Conservation (phyloP, 2,329 filamentous ascomycete genomes). For the Penicillium sp. region DNA sequence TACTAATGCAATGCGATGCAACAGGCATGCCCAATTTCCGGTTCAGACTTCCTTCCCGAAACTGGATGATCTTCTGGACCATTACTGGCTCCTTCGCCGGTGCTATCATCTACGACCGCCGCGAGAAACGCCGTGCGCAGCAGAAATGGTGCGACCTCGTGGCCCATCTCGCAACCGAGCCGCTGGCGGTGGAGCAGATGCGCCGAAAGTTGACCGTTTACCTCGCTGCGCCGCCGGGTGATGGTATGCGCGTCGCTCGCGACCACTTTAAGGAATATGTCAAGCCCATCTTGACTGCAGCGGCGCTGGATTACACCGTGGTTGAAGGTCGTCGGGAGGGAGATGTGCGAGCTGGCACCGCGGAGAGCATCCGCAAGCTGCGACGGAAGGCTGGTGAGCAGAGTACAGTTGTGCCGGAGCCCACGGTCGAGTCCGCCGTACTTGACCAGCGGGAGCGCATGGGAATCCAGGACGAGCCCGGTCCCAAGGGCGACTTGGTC, state of each 20-base stretch:
- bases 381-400: slow-evolving; percentile 62
- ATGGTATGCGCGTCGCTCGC: slow-evolving; percentile 78
- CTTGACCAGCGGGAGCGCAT: slow-evolving; percentile 63
- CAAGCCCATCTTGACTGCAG: slow-evolving; percentile 86
- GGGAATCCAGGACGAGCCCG: slow-evolving; percentile 69
- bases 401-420: slow-evolving; percentile 40
- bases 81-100: slow-evolving; percentile 74
- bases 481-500: slow-evolving; percentile 77
- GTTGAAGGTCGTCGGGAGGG: slow-evolving; percentile 88
- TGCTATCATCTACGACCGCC: slow-evolving; percentile 86
- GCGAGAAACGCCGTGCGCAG: slow-evolving; percentile 81
- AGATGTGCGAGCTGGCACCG: slow-evolving; percentile 83
- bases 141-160: slow-evolving; percentile 84
- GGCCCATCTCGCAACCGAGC: slow-evolving; percentile 76
- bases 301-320: slow-evolving; percentile 93
- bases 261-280: slow-evolving; percentile 96
- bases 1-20: slow-evolving; percentile 12
- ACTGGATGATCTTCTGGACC: slow-evolving; percentile 94
- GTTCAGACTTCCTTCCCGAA: slow-evolving; percentile 83
- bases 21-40: slow-evolving; percentile 79
- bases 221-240: slow-evolving; percentile 79
- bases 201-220: slow-evolving; percentile 84
- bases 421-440: slow-evolving; percentile 60
- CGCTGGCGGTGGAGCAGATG: slow-evolving; percentile 68
- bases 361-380: slow-evolving; percentile 73